A percentile compares a stretch with the other conserved stretches of the same genome.
Conservation (phyloP, 106 monocot species). For the Amphibolis antarctica region DNA sequence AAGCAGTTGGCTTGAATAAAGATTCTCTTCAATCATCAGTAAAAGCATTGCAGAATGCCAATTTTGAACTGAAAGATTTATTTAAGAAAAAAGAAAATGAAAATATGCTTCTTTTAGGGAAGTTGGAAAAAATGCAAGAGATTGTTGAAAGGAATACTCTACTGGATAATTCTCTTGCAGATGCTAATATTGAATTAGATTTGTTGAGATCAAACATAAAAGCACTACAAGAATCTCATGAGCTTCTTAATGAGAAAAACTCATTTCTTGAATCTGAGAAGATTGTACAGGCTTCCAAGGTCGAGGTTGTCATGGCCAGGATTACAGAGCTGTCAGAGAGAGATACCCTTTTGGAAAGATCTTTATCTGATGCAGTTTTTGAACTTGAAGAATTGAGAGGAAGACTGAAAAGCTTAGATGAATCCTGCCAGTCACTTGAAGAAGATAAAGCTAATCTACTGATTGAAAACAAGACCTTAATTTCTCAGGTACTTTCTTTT, state of each 20-base stretch:
- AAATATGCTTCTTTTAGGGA: constrained; percentile 32
- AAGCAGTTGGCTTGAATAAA: constrained; percentile 18
- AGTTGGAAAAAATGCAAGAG: constrained; percentile 35
- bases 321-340: constrained; percentile 44
- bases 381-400: constrained; percentile 54
- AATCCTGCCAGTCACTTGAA: constrained; percentile 36
- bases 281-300: constrained; percentile 22
- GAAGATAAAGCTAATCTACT: constrained; percentile 49
- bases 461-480: constrained; percentile 44
- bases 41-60: constrained; percentile 32
- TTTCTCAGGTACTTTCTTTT: constrained; percentile 54
- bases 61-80: constrained; percentile 29
- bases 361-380: constrained; percentile 43
- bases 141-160: constrained; percentile 33
- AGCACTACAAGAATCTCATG: constrained; percentile 43
- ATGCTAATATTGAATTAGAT: constrained; percentile 47
- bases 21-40: constrained; percentile 37
- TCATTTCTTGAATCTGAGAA: constrained; percentile 27
- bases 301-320: constrained; percentile 25
- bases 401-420: constrained; percentile 45
- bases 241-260: constrained; percentile 24
- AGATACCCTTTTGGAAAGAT: constrained; percentile 51
- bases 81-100: constrained; percentile 37
- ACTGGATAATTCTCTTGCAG: constrained; percentile 50
- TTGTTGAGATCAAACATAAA: constrained; percentile 39